Evolutionary conservation across 352 stramenopile genomes (phyloP).

Genomic region (Phytopythium cucurbitacearum): DNA sequence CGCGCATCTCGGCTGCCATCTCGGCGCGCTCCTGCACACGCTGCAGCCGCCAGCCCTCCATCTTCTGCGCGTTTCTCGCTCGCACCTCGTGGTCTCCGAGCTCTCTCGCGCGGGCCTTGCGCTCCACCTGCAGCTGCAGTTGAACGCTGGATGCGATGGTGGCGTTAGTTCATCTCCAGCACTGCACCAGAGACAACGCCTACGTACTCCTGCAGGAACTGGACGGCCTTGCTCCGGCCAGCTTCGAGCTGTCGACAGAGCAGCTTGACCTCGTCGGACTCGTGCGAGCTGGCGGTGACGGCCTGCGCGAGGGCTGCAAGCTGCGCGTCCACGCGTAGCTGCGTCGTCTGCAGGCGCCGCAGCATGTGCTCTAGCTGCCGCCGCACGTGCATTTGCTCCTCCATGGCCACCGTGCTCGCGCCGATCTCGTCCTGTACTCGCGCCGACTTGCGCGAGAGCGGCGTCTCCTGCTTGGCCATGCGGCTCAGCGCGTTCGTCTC

Average conservation of each 20-base stretch:
- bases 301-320: conserved; percentile 60
- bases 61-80: conserved; percentile 75
- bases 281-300: conserved; percentile 56
- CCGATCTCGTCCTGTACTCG: conserved; percentile 65
- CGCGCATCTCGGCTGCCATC: conserved; percentile 70
- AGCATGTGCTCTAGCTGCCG: conserved; percentile 82
- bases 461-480: conserved; percentile 77
- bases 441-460: conserved; percentile 65
- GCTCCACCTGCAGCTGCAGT: conserved; percentile 62
- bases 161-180: too few species aligned
- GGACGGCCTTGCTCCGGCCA: conserved; percentile 60
- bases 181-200: not conserved
- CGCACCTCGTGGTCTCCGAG: conserved; percentile 75
- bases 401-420: conserved; percentile 64
- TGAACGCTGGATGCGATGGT: conserved; percentile 30
- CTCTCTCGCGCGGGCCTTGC: conserved; percentile 55
- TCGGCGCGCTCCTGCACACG: conserved; percentile 68
- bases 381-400: conserved; percentile 74
- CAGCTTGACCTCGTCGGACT: conserved; percentile 69
- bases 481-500: conserved; percentile 64
- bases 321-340: conserved; percentile 67
- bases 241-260: conserved; percentile 77
- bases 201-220: conserved; percentile 69
- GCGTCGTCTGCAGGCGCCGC: conserved; percentile 64
- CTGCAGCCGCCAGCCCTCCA: conserved; percentile 73